Evolutionary conservation across 305 asterid species (phyloP).

Genomic region (Fraxinus baroniana): DNA sequence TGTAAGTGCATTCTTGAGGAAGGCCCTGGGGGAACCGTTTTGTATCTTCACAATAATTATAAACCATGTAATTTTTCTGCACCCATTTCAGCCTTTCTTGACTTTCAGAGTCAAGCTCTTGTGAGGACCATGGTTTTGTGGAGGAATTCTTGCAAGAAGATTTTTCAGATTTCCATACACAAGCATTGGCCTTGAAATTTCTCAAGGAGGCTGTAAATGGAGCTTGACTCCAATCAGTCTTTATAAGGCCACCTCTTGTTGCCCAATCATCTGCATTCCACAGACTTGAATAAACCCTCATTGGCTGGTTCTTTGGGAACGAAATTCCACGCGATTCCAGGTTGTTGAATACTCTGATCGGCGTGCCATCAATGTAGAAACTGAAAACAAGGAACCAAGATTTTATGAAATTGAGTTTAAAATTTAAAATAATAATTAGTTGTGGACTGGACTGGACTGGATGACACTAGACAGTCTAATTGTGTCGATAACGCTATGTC

Average conservation of each 20-base stretch:
- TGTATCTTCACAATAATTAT: conserved; percentile 53
- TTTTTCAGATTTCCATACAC: conserved; percentile 22
- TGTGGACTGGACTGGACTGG: neutral
- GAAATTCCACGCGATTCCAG: conserved; percentile 49
- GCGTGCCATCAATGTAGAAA: conserved; percentile 54
- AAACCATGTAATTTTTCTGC: conserved; percentile 50
- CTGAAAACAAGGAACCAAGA: conserved; percentile 18
- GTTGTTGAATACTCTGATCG: conserved; percentile 63
- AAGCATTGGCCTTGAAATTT: conserved; percentile 46
- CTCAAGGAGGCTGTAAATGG: conserved; percentile 62
- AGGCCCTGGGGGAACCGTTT: conserved; percentile 53
- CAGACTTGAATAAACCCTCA: conserved; percentile 68
- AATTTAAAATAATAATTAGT: neutral
- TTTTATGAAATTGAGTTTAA: neutral
- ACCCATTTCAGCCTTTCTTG: conserved; percentile 39
- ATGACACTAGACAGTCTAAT: neutral
- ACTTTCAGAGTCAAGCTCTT: conserved; percentile 35
- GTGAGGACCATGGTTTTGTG: conserved; percentile 16
- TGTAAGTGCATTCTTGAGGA: conserved; percentile 43
- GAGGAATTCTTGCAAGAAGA: conserved; percentile 21
- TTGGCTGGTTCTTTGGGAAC: conserved; percentile 54
- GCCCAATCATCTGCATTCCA: conserved; percentile 87
- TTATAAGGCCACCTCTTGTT: conserved; percentile 56
- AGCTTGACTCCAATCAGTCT: conserved; percentile 63
- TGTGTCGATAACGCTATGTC: neutral